Evolutionary conservation across 176 grass and related monocot genomes (phyloP).

Genomic region (Triticum dicoccoides): DNA sequence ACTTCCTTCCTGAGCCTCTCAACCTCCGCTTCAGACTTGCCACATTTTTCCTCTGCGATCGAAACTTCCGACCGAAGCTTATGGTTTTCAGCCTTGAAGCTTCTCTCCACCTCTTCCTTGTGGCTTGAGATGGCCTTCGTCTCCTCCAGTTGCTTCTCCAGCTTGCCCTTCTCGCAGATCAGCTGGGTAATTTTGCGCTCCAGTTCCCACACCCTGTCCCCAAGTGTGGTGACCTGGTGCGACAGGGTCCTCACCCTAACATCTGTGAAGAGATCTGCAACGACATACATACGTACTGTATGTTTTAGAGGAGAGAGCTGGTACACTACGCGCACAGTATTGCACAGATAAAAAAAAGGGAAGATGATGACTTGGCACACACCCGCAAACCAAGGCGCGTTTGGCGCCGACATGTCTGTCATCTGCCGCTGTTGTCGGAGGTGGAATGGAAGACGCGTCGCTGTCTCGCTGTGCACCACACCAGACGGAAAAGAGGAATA

Average conservation of each 20-base stretch:
- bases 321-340: not conserved
- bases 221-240: slow-evolving; percentile 9
- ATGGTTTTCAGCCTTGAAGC: slow-evolving; percentile 1
- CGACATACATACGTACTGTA: not conserved
- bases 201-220: slow-evolving; percentile 12
- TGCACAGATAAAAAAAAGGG: not conserved
- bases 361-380: not conserved
- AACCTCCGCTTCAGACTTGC: not conserved
- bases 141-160: slow-evolving; percentile 21
- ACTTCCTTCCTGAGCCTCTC: not conserved
- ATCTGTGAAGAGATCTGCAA: slow-evolving; percentile 22
- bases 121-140: not conserved
- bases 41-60: not conserved
- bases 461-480: not conserved
- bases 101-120: slow-evolving; percentile 24
- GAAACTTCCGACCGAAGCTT: not conserved
- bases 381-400: slow-evolving; percentile 14
- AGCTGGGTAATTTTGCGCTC: not conserved
- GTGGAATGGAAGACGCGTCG: not conserved
- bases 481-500: not conserved
- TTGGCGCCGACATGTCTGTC: not conserved
- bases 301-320: not conserved
- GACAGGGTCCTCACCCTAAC: slow-evolving; percentile 14
- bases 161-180: not conserved
- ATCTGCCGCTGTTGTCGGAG: not conserved